A percentile compares a stretch with the other conserved stretches of the same genome.
Conservation (phyloP, 345 rosid species). For the Sonneratia caseolaris region DNA sequence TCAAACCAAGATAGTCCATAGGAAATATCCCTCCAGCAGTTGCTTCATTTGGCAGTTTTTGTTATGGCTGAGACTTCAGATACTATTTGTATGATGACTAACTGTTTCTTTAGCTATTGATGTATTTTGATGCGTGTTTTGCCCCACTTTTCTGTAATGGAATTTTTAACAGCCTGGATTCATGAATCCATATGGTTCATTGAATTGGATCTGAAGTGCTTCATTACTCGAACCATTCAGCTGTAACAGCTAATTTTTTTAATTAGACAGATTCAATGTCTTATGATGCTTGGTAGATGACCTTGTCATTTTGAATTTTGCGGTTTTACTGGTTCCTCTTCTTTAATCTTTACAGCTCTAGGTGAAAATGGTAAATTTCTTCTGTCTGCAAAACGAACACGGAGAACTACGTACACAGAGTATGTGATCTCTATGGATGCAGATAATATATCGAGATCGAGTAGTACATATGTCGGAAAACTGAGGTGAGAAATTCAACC, state of each 20-base stretch:
- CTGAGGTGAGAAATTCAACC: constrained; percentile 21
- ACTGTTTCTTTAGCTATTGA: not conserved
- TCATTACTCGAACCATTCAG: not conserved
- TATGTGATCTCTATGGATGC: constrained; percentile 44
- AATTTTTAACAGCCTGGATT: not conserved
- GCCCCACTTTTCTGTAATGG: not conserved
- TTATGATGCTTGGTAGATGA: not conserved
- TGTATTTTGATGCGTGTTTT: not conserved
- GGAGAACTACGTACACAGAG: constrained; percentile 44
- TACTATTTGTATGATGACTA: not conserved
- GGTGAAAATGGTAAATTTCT: constrained; percentile 39
- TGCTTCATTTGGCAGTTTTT: not conserved
- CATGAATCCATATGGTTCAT: not conserved
- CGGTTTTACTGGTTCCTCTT: not conserved
- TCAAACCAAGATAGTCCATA: not conserved
- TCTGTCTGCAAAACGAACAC: constrained; percentile 35
- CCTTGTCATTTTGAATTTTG: not conserved
- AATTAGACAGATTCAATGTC: not conserved
- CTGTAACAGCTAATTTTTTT: not conserved
- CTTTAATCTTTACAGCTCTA: constrained; percentile 20
- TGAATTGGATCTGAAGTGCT: not conserved
- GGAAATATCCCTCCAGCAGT: not conserved
- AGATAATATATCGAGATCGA: constrained; percentile 41
- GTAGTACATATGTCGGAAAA: constrained; percentile 38
- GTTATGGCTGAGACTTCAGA: too few relatives aligned